Base-by-base conservation (phyloP, 1,284 basidiomycete species). In the Apiotrichum gamsii region DNA sequence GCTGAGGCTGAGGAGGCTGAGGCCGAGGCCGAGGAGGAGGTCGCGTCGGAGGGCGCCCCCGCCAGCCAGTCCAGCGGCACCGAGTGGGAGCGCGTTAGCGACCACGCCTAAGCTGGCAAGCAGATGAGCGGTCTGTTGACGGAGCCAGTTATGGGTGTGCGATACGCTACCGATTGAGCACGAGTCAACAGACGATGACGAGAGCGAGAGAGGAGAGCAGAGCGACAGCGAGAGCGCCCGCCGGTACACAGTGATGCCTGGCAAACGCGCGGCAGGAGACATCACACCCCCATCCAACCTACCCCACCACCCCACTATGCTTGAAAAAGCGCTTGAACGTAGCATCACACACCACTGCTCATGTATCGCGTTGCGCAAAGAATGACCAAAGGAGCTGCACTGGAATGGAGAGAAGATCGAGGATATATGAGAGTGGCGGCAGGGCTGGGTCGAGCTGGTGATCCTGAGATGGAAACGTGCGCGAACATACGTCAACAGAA, bases 51-150 rank as follows among this genome's bases (percentile, higher is more conserved):
- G 24, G 31, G 24, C 24, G 32, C 25, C 14, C 38, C 37, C 19
- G 38, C 21, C 16, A 6, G 11, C 8, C 6, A 6, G 8, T 28
- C 25, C 8, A 28, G 25, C 25, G 25, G 25, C 25, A 11, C 25
- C 25, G 25, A 28, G 8, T 28, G 25, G 25, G 25, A 28, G 25
- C 25, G 25, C 25, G 25, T 28, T 24, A 29, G 21, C 43, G 34
- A 52, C 31, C 46, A 52, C 20, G 38, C 38, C n/a, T 47, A 52
- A 43, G 45, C 21, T 29, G 18, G 4, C 31, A 13, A 5, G n/a
- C 31, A 9, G 31, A 15, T 32, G 25, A 6, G 11, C 11, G 25
- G 25, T 11, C 25, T 28, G 25, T 6, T 6, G 25, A 28, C 25
- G 6, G 25, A 28, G 11, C 11, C 25, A 6, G 25, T 6, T 28